Percentiles rank a stretch among this genome's conserved stretches.
Evolutionary conservation across 2,329 filamentous ascomycete species (phyloP).

Genomic region (Colletotrichum godetiae): DNA sequence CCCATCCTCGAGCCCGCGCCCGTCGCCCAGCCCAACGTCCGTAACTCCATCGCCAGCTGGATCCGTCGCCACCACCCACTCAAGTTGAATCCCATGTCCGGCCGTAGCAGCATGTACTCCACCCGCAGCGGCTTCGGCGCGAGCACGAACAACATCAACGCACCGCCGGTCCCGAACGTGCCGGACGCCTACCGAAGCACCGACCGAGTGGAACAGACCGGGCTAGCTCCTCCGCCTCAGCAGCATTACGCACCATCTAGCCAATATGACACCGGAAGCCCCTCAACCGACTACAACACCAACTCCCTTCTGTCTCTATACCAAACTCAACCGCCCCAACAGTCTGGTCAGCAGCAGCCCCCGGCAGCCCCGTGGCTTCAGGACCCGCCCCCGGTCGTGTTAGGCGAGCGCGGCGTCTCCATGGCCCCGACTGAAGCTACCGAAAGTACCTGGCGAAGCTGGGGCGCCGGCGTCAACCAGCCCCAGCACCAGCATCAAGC

Average conservation of each 20-base stretch:
- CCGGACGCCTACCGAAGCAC: conserved; percentile 19
- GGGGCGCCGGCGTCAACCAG: conserved; percentile 28
- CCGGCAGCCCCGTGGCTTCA: conserved; percentile 5
- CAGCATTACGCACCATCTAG: conserved; percentile 14
- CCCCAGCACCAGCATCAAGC: conserved; percentile 1
- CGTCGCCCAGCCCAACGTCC: conserved; percentile 35
- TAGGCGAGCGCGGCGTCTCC: conserved; percentile 27
- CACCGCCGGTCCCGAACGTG: conserved; percentile 23
- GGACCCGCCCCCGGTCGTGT: conserved; percentile 3
- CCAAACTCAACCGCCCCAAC: not conserved
- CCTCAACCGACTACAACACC: not conserved
- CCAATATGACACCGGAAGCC: conserved; percentile 10
- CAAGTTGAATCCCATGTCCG: conserved; percentile 37
- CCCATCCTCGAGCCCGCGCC: conserved; percentile 32
- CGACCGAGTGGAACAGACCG: conserved; percentile 6
- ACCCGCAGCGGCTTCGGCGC: conserved; percentile 4
- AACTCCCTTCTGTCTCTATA: conserved; percentile 30
- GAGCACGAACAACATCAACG: not conserved
- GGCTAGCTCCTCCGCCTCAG: not conserved
- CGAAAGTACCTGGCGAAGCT: conserved; percentile 36
- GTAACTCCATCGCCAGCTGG: conserved; percentile 41
- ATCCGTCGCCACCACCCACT: conserved; percentile 41
- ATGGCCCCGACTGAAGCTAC: conserved; percentile 33
- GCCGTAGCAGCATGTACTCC: conserved; percentile 31
- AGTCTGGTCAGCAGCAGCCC: not conserved